Conservation (phyloP, 495 filamentous ascomycete species). For the Aspergillus olivimuriae region DNA sequence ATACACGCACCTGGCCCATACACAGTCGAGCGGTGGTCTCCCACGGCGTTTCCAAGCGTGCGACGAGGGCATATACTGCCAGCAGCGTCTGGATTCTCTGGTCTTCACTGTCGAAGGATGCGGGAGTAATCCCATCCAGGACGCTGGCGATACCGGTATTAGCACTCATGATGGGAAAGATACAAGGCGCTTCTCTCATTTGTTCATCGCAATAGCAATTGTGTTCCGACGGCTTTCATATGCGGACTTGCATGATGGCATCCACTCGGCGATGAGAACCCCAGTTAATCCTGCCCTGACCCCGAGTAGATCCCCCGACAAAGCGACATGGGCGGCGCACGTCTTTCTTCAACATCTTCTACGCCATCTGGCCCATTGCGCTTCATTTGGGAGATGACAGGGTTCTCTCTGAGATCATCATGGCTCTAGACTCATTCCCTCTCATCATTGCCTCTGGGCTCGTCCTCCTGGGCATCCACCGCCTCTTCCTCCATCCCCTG, state of each 20-base stretch:
- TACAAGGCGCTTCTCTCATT: too few species aligned
- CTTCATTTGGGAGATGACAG: too few species aligned
- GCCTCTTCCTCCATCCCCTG: neutral
- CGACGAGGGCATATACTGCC: constrained; percentile 2
- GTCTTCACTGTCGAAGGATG: neutral
- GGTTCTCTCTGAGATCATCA: neutral
- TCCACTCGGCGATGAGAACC: too few species aligned
- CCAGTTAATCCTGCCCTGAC: too few species aligned
- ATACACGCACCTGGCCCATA: constrained; percentile 1
- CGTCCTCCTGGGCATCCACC: neutral
- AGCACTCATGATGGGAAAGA: neutral
- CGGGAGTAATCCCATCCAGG: neutral
- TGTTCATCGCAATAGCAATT: too few species aligned
- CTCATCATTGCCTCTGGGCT: neutral
- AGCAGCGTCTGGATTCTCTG: constrained; percentile 1
- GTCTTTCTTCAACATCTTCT: too few species aligned
- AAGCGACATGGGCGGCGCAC: too few species aligned
- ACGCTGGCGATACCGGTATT: neutral
- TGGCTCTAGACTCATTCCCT: neutral
- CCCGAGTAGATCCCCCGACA: too few species aligned
- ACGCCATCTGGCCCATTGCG: too few species aligned
- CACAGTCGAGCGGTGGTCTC: constrained; percentile 1
- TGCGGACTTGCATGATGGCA: too few species aligned
- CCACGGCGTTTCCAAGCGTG: constrained; percentile 4
- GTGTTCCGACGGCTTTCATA: too few species aligned